phyloP scores from a whole-genome alignment of 1,139 yeast species.

The Protomyces gravidus region DNA sequence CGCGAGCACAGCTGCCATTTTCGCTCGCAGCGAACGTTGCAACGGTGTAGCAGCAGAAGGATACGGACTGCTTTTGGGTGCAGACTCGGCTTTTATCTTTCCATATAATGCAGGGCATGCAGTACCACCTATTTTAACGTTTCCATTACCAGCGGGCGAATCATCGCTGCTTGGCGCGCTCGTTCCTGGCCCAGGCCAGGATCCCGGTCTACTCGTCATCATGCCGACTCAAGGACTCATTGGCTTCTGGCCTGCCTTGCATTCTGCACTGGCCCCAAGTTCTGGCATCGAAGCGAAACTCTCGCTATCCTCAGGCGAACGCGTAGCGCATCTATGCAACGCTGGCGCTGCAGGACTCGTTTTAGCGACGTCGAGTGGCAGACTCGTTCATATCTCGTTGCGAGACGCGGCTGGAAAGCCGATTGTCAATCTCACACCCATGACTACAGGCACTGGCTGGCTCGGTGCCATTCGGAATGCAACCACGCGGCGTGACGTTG shows the following conservation, averaged over 20 bases:
- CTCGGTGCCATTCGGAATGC: conserved; percentile 25
- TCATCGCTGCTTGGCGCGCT: conserved; percentile 53
- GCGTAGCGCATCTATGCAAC: conserved; percentile 9
- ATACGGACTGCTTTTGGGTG: conserved; percentile 29
- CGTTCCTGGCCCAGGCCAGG: conserved; percentile 59
- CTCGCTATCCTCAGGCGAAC: conserved; percentile 8
- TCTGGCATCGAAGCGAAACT: conserved; percentile 17
- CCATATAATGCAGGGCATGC: conserved; percentile 58
- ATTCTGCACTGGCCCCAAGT: conserved; percentile 20
- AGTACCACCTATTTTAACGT: conserved; percentile 52
- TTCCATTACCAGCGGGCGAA: conserved; percentile 42
- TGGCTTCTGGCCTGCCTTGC: conserved; percentile 24
- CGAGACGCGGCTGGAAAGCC: conserved; percentile 70
- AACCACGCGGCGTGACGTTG: conserved; percentile 49
- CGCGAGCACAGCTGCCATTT: conserved; percentile 49
- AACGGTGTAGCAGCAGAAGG: conserved; percentile 17
- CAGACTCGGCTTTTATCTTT: conserved; percentile 56
- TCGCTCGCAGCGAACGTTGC: conserved; percentile 33
- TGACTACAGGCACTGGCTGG: conserved; percentile 35
- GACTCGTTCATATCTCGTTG: conserved; percentile 59
- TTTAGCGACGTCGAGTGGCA: conserved; percentile 65
- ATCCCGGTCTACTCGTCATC: conserved; percentile 66
- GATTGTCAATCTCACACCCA: conserved; percentile 30
- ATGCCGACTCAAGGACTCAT: conserved; percentile 44
- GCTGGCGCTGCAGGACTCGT: conserved; percentile 58